Percentiles rank a stretch among this genome's conserved stretches.
Conservation (phyloP, 768 basidiomycete genomes). For the Mycena albidolilacea region DNA sequence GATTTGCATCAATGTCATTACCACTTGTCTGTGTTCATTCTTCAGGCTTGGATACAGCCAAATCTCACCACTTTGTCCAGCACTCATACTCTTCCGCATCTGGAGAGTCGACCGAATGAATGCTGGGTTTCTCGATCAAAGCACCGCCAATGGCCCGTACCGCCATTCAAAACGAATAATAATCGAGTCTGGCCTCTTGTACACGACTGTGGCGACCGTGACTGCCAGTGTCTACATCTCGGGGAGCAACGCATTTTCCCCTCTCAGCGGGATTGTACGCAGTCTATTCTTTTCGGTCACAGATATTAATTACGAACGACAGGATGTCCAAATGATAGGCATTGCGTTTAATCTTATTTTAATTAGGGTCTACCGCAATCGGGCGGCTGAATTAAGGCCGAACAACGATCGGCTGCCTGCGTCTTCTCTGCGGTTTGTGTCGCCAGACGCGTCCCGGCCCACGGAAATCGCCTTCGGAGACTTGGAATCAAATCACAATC, state of each 20-base stretch:
- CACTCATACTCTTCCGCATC: constrained; percentile 14
- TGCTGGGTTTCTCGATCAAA: neutral
- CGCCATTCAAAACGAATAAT: constrained; percentile 17
- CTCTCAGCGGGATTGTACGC: constrained; percentile 26
- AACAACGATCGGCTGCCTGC: neutral
- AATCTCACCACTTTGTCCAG: neutral
- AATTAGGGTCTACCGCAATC: constrained; percentile 27
- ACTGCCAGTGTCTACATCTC: constrained; percentile 20
- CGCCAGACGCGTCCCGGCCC: neutral
- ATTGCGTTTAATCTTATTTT: constrained; percentile 35
- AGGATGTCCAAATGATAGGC: constrained; percentile 29
- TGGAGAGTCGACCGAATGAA: constrained; percentile 26
- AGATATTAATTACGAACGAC: neutral
- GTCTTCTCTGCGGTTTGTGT: constrained; percentile 6
- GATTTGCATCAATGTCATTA: constrained; percentile 22
- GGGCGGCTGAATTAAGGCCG: neutral
- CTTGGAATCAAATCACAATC: constrained; percentile 7
- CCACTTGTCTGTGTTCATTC: constrained; percentile 8
- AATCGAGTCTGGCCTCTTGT: constrained; percentile 31
- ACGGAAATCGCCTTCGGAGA: constrained; percentile 1
- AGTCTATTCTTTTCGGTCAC: neutral
- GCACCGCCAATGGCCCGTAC: neutral
- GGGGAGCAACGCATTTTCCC: constrained; percentile 20
- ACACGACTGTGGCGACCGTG: constrained; percentile 8
- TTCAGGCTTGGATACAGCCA: no score